These are phyloP conservation scores for Batrachochytrium dendrobatidis DNA, from an alignment of 371 early-diverging fungal genomes.

Conservation along the genomic window DNA sequence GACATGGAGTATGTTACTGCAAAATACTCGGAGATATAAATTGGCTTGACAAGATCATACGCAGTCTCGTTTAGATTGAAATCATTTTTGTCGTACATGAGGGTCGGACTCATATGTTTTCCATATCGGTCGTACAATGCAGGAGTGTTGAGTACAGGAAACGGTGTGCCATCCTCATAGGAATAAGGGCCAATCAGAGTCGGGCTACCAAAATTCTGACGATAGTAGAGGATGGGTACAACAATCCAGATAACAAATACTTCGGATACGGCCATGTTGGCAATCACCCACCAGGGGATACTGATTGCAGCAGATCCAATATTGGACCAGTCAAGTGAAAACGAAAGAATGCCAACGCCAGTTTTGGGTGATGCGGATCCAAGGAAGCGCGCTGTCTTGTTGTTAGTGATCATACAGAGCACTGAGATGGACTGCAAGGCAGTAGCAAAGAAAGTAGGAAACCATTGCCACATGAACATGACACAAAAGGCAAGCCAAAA, in stretches of 20 bases:
- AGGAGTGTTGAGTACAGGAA: constrained; percentile 20
- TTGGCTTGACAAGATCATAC: constrained; percentile 59
- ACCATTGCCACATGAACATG: constrained; percentile 60
- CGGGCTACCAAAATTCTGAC: background rate
- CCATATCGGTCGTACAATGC: constrained; percentile 47
- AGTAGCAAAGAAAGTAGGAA: constrained; percentile 63
- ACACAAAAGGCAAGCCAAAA: constrained; percentile 50
- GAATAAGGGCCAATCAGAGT: background rate
- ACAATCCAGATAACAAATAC: constrained; percentile 63
- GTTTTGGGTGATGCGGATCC: constrained; percentile 38
- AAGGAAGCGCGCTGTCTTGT: constrained; percentile 7
- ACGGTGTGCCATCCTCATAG: constrained; percentile 11
- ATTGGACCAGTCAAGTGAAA: constrained; percentile 65
- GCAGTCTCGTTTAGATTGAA: constrained; percentile 39
- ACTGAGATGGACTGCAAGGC: constrained; percentile 63
- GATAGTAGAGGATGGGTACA: constrained; percentile 56
- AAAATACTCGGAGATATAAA: constrained; percentile 60
- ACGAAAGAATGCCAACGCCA: constrained; percentile 51
- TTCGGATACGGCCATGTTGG: constrained; percentile 55
- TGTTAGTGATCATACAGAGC: constrained; percentile 53
- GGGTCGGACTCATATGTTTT: constrained; percentile 8
- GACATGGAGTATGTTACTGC: constrained; percentile 25
- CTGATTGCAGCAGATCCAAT: constrained; percentile 16
- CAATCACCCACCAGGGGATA: constrained; percentile 33
- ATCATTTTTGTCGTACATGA: background rate